Percentiles rank a stretch among this genome's conserved stretches.
These are phyloP conservation scores for Cytospora chrysosperma DNA, from an alignment of 2,329 filamentous ascomycete genomes.

Conservation along the genomic window DNA sequence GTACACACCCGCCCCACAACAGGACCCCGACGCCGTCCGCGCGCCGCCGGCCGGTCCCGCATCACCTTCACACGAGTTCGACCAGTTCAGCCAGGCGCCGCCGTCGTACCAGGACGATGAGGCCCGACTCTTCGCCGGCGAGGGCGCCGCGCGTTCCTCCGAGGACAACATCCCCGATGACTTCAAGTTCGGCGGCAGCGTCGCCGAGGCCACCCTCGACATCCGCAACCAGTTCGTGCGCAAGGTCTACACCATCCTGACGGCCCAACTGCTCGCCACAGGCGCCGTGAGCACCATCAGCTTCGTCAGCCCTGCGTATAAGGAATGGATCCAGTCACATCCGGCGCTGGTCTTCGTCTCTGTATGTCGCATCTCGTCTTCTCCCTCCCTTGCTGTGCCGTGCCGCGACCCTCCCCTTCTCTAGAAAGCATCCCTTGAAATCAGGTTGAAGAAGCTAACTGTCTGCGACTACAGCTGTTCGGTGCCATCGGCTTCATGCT, in stretches of 20 bases:
- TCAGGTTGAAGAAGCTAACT: constrained; percentile 1
- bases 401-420: background rate
- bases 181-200: constrained; percentile 96
- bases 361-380: constrained; percentile 41
- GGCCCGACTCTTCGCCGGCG: constrained; percentile 52
- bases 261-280: constrained; percentile 87
- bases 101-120: constrained; percentile 54
- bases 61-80: constrained; percentile 41
- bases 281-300: constrained; percentile 77
- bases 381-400: background rate
- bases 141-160: constrained; percentile 70
- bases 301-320: constrained; percentile 81
- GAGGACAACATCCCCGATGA: constrained; percentile 90
- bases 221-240: constrained; percentile 96
- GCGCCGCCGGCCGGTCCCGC: constrained; percentile 71
- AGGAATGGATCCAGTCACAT: constrained; percentile 81
- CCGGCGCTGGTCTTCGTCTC: constrained; percentile 83
- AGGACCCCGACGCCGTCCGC: constrained; percentile 77
- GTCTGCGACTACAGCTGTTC: constrained; percentile 55
- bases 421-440: background rate
- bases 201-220: constrained; percentile 89
- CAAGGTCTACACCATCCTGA: constrained; percentile 97
- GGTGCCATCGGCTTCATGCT: constrained; percentile 81
- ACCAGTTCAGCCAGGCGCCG: constrained; percentile 42
- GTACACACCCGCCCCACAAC: constrained; percentile 79